phyloP scores from a whole-genome alignment of 768 basidiomycete genomes.

The Lactarius evosmus region DNA sequence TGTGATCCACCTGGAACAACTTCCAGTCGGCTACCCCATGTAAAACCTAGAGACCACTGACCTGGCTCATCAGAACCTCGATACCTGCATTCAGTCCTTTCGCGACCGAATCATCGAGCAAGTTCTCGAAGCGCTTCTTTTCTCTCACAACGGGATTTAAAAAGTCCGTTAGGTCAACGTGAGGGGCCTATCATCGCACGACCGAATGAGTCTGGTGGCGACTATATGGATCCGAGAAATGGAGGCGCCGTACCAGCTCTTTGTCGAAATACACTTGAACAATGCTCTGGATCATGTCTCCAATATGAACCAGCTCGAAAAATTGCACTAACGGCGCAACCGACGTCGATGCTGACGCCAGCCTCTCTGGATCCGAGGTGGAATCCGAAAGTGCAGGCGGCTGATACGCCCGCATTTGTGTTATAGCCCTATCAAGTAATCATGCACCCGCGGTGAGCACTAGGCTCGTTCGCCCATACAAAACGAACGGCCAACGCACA shows the following conservation, averaged over 20 bases:
- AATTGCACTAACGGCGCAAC: constrained; percentile 95
- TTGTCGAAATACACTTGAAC: constrained; percentile 98
- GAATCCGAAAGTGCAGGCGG: constrained; percentile 61
- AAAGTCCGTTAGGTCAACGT: constrained; percentile 93
- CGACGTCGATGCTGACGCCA: constrained; percentile 19
- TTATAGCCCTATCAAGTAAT: constrained; percentile 60
- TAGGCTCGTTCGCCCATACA: not conserved
- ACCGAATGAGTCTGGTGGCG: not conserved
- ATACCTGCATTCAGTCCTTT: constrained; percentile 93
- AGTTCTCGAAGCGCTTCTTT: constrained; percentile 94
- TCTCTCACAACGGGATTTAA: constrained; percentile 89
- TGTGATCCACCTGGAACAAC: constrained; percentile 76
- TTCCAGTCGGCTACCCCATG: constrained; percentile 6
- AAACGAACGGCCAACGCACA: constrained; percentile 19
- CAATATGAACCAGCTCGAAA: constrained; percentile 95
- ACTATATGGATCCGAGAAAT: not conserved
- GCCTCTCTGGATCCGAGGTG: constrained; percentile 62
- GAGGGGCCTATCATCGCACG: constrained; percentile 52
- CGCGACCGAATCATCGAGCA: constrained; percentile 91
- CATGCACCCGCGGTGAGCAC: not conserved
- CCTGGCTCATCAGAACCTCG: constrained; percentile 93
- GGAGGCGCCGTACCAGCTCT: constrained; percentile 60
- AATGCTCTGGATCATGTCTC: constrained; percentile 97
- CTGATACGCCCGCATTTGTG: constrained; percentile 86
- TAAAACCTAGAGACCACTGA: constrained; percentile 32